Evolutionary conservation across 75 land plant species (phyloP).

Genomic region (Selaginella tamariscina): DNA sequence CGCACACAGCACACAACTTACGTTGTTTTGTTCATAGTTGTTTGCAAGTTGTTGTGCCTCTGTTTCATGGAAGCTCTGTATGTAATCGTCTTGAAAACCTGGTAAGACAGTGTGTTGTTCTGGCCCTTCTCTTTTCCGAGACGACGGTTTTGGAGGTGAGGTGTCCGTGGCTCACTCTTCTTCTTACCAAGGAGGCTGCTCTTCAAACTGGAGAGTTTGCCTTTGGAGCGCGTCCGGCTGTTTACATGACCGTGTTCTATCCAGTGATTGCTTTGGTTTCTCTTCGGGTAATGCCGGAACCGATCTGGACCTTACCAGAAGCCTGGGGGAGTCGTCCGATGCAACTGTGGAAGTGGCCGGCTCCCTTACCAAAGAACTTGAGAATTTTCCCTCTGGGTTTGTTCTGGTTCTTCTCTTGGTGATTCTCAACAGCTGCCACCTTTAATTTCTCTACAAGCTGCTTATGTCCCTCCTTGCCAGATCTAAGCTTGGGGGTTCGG

Average conservation of each 20-base stretch:
- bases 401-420: neutral
- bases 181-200: neutral
- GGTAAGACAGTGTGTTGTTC: neutral
- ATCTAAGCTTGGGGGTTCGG: neutral
- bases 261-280: neutral
- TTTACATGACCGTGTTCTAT: neutral
- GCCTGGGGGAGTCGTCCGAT: neutral
- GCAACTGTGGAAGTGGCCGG: neutral
- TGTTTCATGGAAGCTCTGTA: neutral
- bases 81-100: neutral
- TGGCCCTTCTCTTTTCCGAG: neutral
- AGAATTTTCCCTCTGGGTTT: neutral
- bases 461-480: neutral
- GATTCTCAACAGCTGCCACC: neutral
- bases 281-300: neutral
- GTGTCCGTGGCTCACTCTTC: neutral
- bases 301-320: neutral
- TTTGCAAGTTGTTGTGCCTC: neutral
- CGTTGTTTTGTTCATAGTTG: neutral
- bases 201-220: neutral
- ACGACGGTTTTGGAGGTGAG: neutral
- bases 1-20: no score
- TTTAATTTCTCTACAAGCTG: neutral
- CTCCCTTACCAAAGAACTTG: neutral
- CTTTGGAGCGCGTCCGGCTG: neutral